Base-by-base conservation (phyloP, 192 early-diverging fungal species). In the Funneliformis geosporum region DNA sequence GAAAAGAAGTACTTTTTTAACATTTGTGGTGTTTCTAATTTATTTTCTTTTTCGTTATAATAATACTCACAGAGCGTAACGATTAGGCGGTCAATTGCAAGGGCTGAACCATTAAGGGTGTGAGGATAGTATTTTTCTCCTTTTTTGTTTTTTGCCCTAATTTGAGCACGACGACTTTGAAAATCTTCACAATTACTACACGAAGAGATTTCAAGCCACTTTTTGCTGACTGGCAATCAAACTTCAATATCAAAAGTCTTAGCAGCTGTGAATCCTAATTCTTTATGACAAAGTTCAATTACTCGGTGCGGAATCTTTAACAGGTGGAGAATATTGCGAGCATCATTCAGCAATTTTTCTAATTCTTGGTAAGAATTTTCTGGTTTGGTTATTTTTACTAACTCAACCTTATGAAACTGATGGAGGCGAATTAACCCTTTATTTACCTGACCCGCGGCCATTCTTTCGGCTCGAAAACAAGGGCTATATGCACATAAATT, bases 111-210 rank as follows among this genome's bases (percentile, higher is more conserved):
- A 47, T 72, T 72, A 72, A 72, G 70, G 2, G 70, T 72, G 18
- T 72, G 70, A 40, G 70, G 70, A 72, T 40, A 46, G n/a, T 72
- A 72, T 42, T 72, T 72, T 44, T 44, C 44, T 11, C 46, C 25
- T 43, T 72, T 42, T 72, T 72, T 72, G 2, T 28, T 28, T 25
- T 72, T 72, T 47, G 44, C 70, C 44, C 43, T 72, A 2, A 72
- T 72, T 72, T 72, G 40, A 8, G 70, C 39, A 8, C 70, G 70
- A 1, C 70, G 70, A 43, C 70, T 72, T 72, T 72, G 70, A 72
- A 72, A 72, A 72, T 72, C 70, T 72, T 72, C 70, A 47, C 70
- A 72, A 72, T 72, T 72, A 33, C 70, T 72, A 72, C 70, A 72
- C 39, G 70, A 72, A 18, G 70, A 72, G 39, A 72, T 43, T 72